A percentile compares a stretch with the other conserved stretches of the same genome.
phyloP scores from a whole-genome alignment of 1,284 basidiomycete species.

The Rhodofomes roseus region DNA sequence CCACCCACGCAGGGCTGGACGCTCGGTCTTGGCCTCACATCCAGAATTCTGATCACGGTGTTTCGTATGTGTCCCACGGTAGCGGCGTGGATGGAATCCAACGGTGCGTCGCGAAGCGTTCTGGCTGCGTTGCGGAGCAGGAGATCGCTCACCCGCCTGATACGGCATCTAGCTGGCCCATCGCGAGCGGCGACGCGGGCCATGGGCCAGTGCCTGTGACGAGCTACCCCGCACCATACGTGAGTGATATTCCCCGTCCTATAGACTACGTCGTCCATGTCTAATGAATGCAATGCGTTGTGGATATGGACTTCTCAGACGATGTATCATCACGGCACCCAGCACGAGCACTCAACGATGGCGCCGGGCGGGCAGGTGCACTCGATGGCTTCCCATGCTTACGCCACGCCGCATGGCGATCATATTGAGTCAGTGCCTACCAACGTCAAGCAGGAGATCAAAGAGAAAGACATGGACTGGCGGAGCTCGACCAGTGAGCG shows the following conservation, averaged over 20 bases:
- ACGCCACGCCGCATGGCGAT: background rate
- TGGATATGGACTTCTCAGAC: background rate
- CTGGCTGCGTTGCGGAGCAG: background rate
- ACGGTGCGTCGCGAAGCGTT: background rate
- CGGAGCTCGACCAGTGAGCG: background rate
- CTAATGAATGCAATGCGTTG: background rate
- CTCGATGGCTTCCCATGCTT: background rate
- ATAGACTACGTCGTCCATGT: background rate
- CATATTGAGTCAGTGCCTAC: background rate
- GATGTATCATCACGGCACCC: too few species aligned
- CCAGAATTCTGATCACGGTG: background rate
- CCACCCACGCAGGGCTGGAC: background rate
- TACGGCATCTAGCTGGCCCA: background rate
- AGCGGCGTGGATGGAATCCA: background rate
- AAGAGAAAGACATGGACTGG: conserved; percentile 4
- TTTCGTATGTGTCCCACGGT: background rate
- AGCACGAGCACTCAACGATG: background rate
- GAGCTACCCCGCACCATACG: background rate
- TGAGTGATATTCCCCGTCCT: background rate
- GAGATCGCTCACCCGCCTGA: background rate
- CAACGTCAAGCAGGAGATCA: conserved; percentile 5
- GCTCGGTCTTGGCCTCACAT: background rate
- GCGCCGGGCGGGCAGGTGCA: background rate
- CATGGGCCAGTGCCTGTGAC: background rate
- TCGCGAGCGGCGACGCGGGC: background rate